These are phyloP conservation scores for Aspergillus novofumigatus DNA, from an alignment of 2,329 filamentous ascomycete genomes.

Conservation along the genomic window DNA sequence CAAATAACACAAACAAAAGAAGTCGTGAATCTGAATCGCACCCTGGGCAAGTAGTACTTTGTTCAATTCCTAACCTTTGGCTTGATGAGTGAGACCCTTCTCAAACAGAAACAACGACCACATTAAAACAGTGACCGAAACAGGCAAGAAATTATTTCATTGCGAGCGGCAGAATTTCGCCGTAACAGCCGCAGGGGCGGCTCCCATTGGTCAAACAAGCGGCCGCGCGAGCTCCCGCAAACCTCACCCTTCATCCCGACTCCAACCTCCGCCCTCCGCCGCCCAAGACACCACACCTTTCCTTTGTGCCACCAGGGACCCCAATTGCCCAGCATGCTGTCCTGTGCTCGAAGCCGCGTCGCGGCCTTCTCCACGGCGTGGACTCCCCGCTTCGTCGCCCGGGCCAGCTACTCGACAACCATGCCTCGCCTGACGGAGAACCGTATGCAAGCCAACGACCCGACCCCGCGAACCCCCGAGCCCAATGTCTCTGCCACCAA, in stretches of 20 bases:
- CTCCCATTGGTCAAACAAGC: slow-evolving; percentile 22
- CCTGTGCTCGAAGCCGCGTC: slow-evolving; percentile 43
- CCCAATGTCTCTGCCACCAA: slow-evolving; percentile 60
- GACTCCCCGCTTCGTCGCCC: slow-evolving; percentile 26
- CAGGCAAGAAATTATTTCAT: slow-evolving; percentile 10
- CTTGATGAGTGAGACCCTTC: background rate
- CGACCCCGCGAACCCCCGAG: slow-evolving; percentile 47
- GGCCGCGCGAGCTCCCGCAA: slow-evolving; percentile 24
- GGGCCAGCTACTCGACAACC: slow-evolving; percentile 42
- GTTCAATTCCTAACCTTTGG: background rate
- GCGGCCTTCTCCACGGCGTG: slow-evolving; percentile 42
- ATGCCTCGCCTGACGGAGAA: slow-evolving; percentile 39
- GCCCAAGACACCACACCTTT: slow-evolving; percentile 7
- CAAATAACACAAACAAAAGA: slow-evolving; percentile 5
- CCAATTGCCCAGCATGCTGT: slow-evolving; percentile 39
- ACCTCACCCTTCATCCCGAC: slow-evolving; percentile 27
- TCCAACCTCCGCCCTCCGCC: slow-evolving; percentile 12
- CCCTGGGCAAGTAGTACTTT: background rate
- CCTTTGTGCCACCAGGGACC: slow-evolving; percentile 12
- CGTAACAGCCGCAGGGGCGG: slow-evolving; percentile 9
- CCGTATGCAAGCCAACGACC: slow-evolving; percentile 53
- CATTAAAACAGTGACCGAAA: slow-evolving; percentile 10
- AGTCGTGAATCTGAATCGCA: background rate
- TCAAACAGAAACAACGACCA: background rate
- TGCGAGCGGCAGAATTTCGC: slow-evolving; percentile 18